Base-by-base conservation (phyloP, 352 stramenopile genomes). In the Pythium phragmiticola region DNA sequence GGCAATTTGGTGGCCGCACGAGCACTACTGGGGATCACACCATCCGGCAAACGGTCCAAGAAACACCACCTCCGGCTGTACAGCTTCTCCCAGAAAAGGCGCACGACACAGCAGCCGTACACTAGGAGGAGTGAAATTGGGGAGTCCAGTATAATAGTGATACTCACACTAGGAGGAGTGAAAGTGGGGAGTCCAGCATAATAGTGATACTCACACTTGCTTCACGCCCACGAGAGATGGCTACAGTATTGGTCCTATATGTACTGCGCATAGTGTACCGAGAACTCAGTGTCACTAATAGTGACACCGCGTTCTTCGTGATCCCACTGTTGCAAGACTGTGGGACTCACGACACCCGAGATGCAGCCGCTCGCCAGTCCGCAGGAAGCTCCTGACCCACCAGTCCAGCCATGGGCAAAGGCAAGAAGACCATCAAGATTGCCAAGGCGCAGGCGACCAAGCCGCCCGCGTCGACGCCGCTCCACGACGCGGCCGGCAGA, bases 381-480 rank as follows among this genome's bases (percentile, higher is more conserved):
- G 0, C 17, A 8, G 41, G 13, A 17, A 46, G 41, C 17, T 46
- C 6, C 41, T 17, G 7, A 46, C 41, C 14, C 41, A 14, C 0
- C 34, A 39, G 34, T 3, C 4, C 7, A 39, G 9, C 48, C 5
- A 57, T 57, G 53, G 37, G 53, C 53, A 60, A 60, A 23, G 14
- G 14, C 23, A 60, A 60, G 28, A 17, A 30, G 8, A 30, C 26
- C 26, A 30, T 30, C 26, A 33, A 19, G 26, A 19, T 30, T n/a
- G 33, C 50, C 30, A 57, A 57, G 50, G 33, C 50, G 7, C 30
- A 43, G 49, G 49, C 17, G 12, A 30, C 39, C 23, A 48, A 47
- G 36, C 39, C 52, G 21, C 52, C 39, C 21, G 39, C 53, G 37
- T 42, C 53, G 23, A 52, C 53, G 53, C 53, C 53, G 41, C 53